These are phyloP conservation scores for Fraxinus americana DNA, from an alignment of 257 asterid genomes.

Conservation along the genomic window DNA sequence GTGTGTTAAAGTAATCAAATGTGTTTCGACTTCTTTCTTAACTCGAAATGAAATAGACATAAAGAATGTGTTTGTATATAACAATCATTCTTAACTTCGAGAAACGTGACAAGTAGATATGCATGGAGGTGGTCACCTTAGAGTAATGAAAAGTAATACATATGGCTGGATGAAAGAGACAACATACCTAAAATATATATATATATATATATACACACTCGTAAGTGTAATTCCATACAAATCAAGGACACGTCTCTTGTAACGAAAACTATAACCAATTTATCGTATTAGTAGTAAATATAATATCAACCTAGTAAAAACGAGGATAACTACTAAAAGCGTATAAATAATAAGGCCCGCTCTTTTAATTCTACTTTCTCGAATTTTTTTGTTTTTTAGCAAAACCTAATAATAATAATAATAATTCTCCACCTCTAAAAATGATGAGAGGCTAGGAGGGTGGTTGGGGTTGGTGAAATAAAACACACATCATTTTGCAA, in stretches of 20 bases:
- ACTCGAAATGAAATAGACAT: not conserved
- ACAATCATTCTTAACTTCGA: not conserved
- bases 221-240: not conserved
- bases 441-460: conserved; percentile 40
- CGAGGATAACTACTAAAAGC: too few species aligned
- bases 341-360: not conserved
- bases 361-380: too few species aligned
- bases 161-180: conserved; percentile 66
- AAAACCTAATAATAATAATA: too few species aligned
- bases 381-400: too few species aligned
- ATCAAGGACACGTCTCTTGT: too few species aligned
- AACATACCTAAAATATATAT: conserved; percentile 39
- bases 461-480: conserved; percentile 56
- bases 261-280: not conserved
- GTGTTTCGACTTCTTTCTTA: too few species aligned
- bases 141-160: conserved; percentile 22
- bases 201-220: conserved; percentile 28
- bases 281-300: not conserved
- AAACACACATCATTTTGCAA: conserved; percentile 38
- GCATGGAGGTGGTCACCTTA: conserved; percentile 26
- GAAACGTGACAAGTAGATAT: not conserved
- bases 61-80: not conserved
- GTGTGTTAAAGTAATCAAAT: too few species aligned
- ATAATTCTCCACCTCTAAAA: not conserved
- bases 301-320: too few species aligned